Conservation (phyloP, 495 filamentous ascomycete species). For the Schizothecium vesticola region DNA sequence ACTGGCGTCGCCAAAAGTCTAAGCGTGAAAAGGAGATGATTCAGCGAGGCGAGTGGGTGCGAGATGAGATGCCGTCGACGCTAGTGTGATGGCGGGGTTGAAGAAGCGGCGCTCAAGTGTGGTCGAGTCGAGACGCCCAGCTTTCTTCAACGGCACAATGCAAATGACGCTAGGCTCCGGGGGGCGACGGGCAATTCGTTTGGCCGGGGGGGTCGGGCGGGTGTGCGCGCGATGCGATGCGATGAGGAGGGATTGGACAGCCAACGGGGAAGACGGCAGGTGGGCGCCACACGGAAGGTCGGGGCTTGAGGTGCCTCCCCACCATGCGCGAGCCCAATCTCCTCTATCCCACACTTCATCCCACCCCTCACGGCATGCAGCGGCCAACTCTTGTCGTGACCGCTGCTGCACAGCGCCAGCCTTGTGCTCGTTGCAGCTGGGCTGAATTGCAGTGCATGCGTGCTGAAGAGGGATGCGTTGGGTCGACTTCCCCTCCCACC, state of each 20-base stretch:
- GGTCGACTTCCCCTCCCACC: background rate
- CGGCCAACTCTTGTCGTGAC: background rate
- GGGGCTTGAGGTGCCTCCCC: background rate
- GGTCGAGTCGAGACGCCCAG: background rate
- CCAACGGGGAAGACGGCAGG: background rate
- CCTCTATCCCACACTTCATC: background rate
- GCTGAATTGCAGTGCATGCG: background rate
- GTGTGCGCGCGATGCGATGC: background rate
- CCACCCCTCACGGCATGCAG: background rate
- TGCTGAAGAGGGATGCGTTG: background rate
- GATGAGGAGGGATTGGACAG: background rate
- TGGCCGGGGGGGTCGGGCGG: background rate
- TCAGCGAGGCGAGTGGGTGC: background rate
- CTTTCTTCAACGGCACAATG: background rate
- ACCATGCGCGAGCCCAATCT: background rate
- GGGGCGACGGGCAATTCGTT: background rate
- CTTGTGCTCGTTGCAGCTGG: background rate
- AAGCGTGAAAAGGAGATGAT: background rate
- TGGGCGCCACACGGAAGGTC: background rate
- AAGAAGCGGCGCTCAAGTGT: background rate
- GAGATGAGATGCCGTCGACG: background rate
- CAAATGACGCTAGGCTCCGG: background rate
- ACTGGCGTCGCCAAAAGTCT: background rate
- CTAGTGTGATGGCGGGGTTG: background rate
- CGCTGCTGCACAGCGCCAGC: background rate